Evolutionary conservation across 495 filamentous ascomycete species (phyloP).

Genomic region (Podospora fimiseda): DNA sequence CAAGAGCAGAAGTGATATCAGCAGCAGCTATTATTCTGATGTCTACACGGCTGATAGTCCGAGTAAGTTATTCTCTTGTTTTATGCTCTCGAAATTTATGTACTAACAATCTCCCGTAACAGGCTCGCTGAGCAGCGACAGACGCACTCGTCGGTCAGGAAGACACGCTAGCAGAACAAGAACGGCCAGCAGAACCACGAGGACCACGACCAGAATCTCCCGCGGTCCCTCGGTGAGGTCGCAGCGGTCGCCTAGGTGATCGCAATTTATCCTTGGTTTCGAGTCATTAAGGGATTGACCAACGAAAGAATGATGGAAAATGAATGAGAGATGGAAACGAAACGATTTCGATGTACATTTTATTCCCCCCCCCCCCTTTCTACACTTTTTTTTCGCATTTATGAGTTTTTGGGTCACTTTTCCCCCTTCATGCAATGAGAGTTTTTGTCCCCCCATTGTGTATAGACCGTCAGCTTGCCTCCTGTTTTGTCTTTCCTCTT

Average conservation of each 20-base stretch:
- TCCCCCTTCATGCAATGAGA: too few relatives aligned
- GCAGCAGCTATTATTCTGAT: conserved; percentile 43
- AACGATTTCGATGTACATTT: too few relatives aligned
- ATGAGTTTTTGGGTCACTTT: neutral
- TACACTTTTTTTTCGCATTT: conserved; percentile 6
- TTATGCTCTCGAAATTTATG: too few relatives aligned
- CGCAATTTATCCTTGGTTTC: neutral
- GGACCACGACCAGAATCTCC: conserved; percentile 28
- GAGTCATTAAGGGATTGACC: neutral
- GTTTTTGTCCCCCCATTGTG: too few relatives aligned
- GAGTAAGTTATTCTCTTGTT: too few relatives aligned
- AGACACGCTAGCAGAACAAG: conserved; percentile 17
- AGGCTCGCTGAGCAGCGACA: conserved; percentile 39
- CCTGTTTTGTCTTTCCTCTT: too few relatives aligned
- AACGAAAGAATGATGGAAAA: neutral
- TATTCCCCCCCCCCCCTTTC: conserved; percentile 5
- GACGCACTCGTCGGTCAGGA: conserved; percentile 24
- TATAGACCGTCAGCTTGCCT: too few relatives aligned
- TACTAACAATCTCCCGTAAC: conserved; percentile 11
- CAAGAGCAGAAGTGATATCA: conserved; percentile 44
- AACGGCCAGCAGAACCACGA: conserved; percentile 21
- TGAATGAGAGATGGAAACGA: neutral
- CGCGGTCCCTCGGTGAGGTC: conserved; percentile 22
- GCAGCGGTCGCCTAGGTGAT: conserved; percentile 12
- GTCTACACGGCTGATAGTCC: conserved; percentile 40